These are phyloP conservation scores for Kwoniella shivajii DNA, from an alignment of 1,284 basidiomycete genomes.

Conservation along the genomic window DNA sequence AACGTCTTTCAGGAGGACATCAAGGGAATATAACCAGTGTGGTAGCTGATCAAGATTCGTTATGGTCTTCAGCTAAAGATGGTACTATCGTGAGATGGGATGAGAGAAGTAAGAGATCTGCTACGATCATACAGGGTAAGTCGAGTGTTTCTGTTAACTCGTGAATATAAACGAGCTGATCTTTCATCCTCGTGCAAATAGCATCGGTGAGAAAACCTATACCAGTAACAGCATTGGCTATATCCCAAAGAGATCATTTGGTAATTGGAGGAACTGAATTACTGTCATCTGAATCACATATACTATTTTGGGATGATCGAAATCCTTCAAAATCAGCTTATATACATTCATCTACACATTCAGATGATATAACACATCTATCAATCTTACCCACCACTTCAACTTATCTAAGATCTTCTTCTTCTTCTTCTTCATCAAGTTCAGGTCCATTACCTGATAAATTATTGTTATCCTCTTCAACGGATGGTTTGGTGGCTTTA, in stretches of 20 bases:
- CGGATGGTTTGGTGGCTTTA: slow-evolving; percentile 57
- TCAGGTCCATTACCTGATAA: slow-evolving; percentile 30
- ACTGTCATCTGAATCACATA: slow-evolving; percentile 55
- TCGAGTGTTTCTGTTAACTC: not conserved
- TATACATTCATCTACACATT: slow-evolving; percentile 57
- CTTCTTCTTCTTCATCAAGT: slow-evolving; percentile 11
- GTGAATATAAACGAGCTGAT: not conserved
- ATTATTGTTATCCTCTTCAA: slow-evolving; percentile 55
- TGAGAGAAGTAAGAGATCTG: slow-evolving; percentile 41
- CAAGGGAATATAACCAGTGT: slow-evolving; percentile 38
- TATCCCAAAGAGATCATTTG: slow-evolving; percentile 47
- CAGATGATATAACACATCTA: slow-evolving; percentile 58
- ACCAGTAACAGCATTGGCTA: slow-evolving; percentile 48
- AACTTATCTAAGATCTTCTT: slow-evolving; percentile 23
- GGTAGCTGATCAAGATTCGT: slow-evolving; percentile 31
- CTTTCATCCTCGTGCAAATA: slow-evolving; percentile 5
- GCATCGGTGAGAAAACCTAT: slow-evolving; percentile 49
- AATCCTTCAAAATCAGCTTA: slow-evolving; percentile 39
- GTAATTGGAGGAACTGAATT: slow-evolving; percentile 57
- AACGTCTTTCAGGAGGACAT: slow-evolving; percentile 42
- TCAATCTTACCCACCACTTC: slow-evolving; percentile 53
- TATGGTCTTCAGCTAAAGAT: slow-evolving; percentile 51
- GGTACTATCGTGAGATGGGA: slow-evolving; percentile 51
- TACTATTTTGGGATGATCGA: slow-evolving; percentile 53
- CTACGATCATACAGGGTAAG: slow-evolving; percentile 48